Base-by-base conservation (phyloP, 179 eudicot genomes). In the Patellifolia procumbens region DNA sequence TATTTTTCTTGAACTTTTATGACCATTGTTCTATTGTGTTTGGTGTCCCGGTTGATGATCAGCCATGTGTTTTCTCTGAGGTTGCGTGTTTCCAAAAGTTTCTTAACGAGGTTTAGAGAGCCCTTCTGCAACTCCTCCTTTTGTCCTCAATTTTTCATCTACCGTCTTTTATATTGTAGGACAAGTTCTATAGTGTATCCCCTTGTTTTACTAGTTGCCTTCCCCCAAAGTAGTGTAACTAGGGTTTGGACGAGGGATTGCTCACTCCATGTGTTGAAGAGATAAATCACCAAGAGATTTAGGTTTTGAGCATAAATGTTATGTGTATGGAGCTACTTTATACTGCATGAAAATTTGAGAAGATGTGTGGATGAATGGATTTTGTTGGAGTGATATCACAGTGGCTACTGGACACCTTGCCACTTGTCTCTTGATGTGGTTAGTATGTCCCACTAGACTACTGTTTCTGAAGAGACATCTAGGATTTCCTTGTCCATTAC, bases 41-140 rank as follows among this genome's bases (percentile, higher is more conserved):
- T 75, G 26, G 71, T 53, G 52, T 26, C 39, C 28, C n/a, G 28
- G 22, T 42, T 76, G 31, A 53, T 56, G 55, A 43, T 64, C 58
- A 26, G 67, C 56, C 49, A n/a, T 45, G 2, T 69, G 43, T 58
- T 1, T 45, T 68, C 43, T 72, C 17, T 58, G 58, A 29, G 32
- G n/a, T 52, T 31, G 43, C 61, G 34, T 53, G 31, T 35, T 24
- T 37, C 67, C 5, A 16, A 17, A 22, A 59, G 13, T 5, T 9
- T 66, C 59, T 7, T n/a, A 32, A 12, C 32, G 45, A 13, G n/a
- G 12, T 62, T 5, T 37, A 61, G 31, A 46, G 70, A 11, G 11
- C 17, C 32, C 28, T 7, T 22, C 46, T 73, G 52, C 22, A 29
- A 28, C 6, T 60, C 12, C 22, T 63, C 43, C 35, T 63, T 34